Evolutionary conservation across 2,329 filamentous ascomycete genomes (phyloP).

Genomic region (Aspergillus sp.): DNA sequence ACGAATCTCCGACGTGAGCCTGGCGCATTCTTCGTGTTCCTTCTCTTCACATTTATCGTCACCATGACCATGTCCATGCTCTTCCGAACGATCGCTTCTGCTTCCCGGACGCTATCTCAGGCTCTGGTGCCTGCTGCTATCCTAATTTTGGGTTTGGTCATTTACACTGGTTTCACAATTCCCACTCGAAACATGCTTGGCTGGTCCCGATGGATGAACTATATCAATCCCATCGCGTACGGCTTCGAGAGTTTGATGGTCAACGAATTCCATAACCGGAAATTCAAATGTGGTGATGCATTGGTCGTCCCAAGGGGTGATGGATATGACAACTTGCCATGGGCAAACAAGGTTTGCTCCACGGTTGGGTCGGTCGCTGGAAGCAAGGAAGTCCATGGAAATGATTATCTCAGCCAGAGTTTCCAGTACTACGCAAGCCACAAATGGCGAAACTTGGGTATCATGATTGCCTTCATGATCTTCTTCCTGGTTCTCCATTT

Average conservation of each 20-base stretch:
- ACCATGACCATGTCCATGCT: constrained; percentile 81
- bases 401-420: constrained; percentile 50
- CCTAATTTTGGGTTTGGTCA: constrained; percentile 38
- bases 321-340: constrained; percentile 5
- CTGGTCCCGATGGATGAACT: constrained; percentile 82
- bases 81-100: constrained; percentile 74
- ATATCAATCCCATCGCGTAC: constrained; percentile 73
- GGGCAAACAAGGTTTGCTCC: constrained; percentile 50
- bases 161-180: constrained; percentile 49
- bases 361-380: constrained; percentile 57
- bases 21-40: constrained; percentile 79
- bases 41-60: constrained; percentile 68
- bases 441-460: constrained; percentile 66
- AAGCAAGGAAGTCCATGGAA: constrained; percentile 50
- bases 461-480: constrained; percentile 61
- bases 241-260: constrained; percentile 76
- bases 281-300: constrained; percentile 46
- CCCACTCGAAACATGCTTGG: constrained; percentile 60
- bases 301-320: too few species aligned
- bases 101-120: constrained; percentile 62
- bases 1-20: constrained; percentile 70
- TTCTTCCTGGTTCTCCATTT: constrained; percentile 61
- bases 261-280: constrained; percentile 70
- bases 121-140: constrained; percentile 54
- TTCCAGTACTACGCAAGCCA: constrained; percentile 57